Percentiles rank a stretch among this genome's conserved stretches.
Evolutionary conservation across 2,329 filamentous ascomycete genomes (phyloP).

Genomic region (Calonectria honghensis): DNA sequence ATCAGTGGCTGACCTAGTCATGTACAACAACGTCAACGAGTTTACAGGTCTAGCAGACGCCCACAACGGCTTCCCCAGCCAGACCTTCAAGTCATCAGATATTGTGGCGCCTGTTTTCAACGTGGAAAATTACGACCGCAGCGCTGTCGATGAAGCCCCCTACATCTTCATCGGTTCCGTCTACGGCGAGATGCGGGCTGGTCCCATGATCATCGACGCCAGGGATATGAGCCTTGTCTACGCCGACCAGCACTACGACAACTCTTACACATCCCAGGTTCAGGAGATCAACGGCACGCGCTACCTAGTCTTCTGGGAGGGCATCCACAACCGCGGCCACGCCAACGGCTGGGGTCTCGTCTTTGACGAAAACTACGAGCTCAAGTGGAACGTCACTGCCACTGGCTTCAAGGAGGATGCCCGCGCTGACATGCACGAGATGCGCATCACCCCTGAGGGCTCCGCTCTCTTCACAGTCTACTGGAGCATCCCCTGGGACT

Average conservation of each 20-base stretch:
- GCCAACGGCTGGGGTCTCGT: constrained; percentile 58
- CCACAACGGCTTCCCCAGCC: constrained; percentile 56
- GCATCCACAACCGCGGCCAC: constrained; percentile 51
- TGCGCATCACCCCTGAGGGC: constrained; percentile 63
- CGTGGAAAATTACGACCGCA: constrained; percentile 57
- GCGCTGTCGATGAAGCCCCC: constrained; percentile 53
- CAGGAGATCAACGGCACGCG: constrained; percentile 57
- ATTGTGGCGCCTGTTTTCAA: constrained; percentile 60
- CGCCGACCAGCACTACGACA: constrained; percentile 58
- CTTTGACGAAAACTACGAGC: constrained; percentile 60
- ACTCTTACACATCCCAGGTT: constrained; percentile 53
- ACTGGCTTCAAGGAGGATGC: constrained; percentile 58
- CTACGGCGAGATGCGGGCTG: constrained; percentile 51
- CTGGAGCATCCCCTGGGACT: constrained; percentile 57
- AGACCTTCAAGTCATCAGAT: constrained; percentile 58
- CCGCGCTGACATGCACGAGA: constrained; percentile 64
- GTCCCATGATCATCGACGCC: constrained; percentile 60
- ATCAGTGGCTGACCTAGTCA: constrained; percentile 53
- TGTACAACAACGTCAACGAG: constrained; percentile 52
- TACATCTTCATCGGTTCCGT: constrained; percentile 59
- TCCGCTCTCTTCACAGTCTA: constrained; percentile 66
- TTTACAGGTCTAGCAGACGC: constrained; percentile 54
- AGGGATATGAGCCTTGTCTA: constrained; percentile 62
- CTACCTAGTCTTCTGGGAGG: constrained; percentile 62
- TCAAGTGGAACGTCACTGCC: constrained; percentile 62